A percentile compares a stretch with the other conserved stretches of the same genome.
Conservation (phyloP, 768 basidiomycete species). For the Boletus tomentosulus region DNA sequence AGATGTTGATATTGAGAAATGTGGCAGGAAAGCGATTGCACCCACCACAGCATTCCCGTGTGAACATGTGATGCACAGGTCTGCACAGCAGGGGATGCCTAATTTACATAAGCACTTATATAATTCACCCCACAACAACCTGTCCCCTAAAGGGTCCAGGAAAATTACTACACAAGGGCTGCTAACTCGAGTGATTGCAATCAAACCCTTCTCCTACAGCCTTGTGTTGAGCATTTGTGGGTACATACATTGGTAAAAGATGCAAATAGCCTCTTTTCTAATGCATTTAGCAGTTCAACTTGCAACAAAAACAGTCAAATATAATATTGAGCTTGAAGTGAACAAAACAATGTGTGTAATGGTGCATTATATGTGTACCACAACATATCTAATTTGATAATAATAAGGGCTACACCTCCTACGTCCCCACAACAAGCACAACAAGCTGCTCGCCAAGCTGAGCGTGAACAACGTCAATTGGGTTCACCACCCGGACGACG, state of each 20-base stretch:
- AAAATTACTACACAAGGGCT: neutral
- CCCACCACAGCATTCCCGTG: too few species aligned
- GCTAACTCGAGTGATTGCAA: neutral
- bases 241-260: neutral
- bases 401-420: neutral
- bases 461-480: neutral
- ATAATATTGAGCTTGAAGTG: too few species aligned
- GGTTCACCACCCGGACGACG: neutral
- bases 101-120: too few species aligned
- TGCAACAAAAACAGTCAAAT: too few species aligned
- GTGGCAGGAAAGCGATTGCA: too few species aligned
- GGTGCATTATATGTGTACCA: neutral
- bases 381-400: neutral
- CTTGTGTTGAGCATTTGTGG: too few species aligned
- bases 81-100: too few species aligned
- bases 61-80: too few species aligned
- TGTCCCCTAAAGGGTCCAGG: too few species aligned
- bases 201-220: neutral
- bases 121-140: too few species aligned
- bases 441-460: neutral
- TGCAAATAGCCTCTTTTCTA: neutral
- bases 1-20: too few species aligned
- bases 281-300: neutral
- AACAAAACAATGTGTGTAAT: neutral
- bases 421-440: neutral